These are phyloP conservation scores for Coemansia guatemalensis DNA, from an alignment of 192 early-diverging fungal genomes.

Conservation along the genomic window DNA sequence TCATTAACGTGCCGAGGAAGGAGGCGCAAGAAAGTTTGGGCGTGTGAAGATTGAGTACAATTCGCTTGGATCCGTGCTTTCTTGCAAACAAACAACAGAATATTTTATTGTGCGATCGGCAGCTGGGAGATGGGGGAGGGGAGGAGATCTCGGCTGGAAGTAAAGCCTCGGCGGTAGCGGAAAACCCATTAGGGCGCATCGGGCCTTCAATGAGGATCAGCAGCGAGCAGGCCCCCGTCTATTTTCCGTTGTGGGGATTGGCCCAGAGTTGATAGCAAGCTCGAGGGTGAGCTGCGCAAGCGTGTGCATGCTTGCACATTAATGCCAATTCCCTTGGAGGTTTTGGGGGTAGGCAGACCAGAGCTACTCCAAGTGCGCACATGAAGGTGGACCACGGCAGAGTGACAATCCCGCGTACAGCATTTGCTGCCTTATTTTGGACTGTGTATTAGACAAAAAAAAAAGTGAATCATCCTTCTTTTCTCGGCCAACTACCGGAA, in stretches of 20 bases:
- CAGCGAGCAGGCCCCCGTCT: not conserved
- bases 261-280: not conserved
- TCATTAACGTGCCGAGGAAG: not conserved
- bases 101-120: not conserved
- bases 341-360: too few species aligned
- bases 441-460: not conserved
- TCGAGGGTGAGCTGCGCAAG: not conserved
- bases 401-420: not conserved
- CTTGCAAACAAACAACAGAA: not conserved
- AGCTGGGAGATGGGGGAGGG: not conserved
- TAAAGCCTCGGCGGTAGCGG: not conserved
- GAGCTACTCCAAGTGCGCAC: not conserved
- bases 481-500: not conserved
- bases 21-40: not conserved
- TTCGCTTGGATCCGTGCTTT: not conserved
- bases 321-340: conserved; percentile 2
- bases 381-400: not conserved
- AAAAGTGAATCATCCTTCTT: not conserved
- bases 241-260: not conserved
- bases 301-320: not conserved
- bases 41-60: not conserved
- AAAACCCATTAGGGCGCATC: not conserved
- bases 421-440: not conserved
- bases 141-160: not conserved
- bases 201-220: not conserved